A percentile compares a stretch with the other conserved stretches of the same genome.
phyloP scores from a whole-genome alignment of 805 yeast species.

The Candida mattraensis region DNA sequence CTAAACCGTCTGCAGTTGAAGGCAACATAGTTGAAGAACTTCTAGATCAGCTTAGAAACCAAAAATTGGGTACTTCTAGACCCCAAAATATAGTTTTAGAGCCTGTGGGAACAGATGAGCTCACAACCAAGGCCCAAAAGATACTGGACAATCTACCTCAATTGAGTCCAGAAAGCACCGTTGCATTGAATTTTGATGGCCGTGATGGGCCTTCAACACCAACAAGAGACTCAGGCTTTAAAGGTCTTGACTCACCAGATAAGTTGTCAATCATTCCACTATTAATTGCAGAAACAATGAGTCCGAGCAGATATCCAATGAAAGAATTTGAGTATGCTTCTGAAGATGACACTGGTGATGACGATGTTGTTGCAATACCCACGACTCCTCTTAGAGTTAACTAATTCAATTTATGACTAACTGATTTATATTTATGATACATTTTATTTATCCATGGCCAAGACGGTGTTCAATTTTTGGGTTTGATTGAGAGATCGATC shows the following conservation, averaged over 20 bases:
- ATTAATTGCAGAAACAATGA: conserved; percentile 23
- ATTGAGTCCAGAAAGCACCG: conserved; percentile 4
- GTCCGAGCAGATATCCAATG: conserved; percentile 15
- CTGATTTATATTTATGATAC: conserved; percentile 5
- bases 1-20: conserved; percentile 1
- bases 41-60: conserved; percentile 23
- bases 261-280: conserved; percentile 24
- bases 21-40: conserved; percentile 24
- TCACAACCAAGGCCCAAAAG: conserved; percentile 22
- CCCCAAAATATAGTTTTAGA: conserved; percentile 3
- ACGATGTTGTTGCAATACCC: no score
- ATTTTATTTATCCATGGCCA: conserved; percentile 1
- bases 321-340: conserved; percentile 5
- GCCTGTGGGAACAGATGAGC: conserved; percentile 17
- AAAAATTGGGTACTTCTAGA: conserved; percentile 7
- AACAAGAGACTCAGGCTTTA: no score
- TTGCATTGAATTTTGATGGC: no score
- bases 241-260: conserved; percentile 13
- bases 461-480: conserved; percentile 9
- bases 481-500: conserved; percentile 40
- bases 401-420: conserved; percentile 8
- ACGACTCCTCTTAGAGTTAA: conserved; percentile 5
- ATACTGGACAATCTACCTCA: conserved; percentile 19
- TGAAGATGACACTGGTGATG: conserved; percentile 11
- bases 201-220: no score